Evolutionary conservation across 306 rosid genomes (phyloP).

Genomic region (Malus sylvestris): DNA sequence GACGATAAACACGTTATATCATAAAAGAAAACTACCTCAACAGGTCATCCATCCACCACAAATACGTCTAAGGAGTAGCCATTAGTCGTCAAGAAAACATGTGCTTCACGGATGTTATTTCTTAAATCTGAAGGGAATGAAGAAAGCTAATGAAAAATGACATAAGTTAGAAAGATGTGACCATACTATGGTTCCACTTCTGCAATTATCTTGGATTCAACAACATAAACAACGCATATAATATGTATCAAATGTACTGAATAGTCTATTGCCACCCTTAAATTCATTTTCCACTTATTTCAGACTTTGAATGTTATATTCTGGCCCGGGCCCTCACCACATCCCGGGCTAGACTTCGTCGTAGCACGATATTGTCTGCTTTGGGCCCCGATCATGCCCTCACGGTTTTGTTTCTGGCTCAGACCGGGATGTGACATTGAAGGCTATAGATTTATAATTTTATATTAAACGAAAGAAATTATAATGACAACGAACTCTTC

Average conservation of each 20-base stretch:
- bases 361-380: no score
- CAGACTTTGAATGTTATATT: not conserved
- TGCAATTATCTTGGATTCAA: slow-evolving; percentile 4
- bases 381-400: no score
- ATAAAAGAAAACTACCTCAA: slow-evolving; percentile 31
- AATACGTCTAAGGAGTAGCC: slow-evolving; percentile 26
- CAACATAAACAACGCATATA: not conserved
- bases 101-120: slow-evolving; percentile 57
- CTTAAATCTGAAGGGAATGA: slow-evolving; percentile 58
- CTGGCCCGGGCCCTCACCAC: no score
- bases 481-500: not conserved
- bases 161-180: slow-evolving; percentile 17
- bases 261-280: no score
- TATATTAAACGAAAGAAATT: not conserved
- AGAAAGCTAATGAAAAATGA: slow-evolving; percentile 43
- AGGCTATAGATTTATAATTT: not conserved
- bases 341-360: no score
- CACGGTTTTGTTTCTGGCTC: no score
- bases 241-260: not conserved
- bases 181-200: not conserved
- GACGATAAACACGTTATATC: not conserved
- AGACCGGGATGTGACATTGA: no score
- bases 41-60: slow-evolving; percentile 55
- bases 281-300: no score
- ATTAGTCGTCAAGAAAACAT: slow-evolving; percentile 47